Conservation (phyloP, 192 early-diverging fungal genomes). For the Cetraspora pellucida region DNA sequence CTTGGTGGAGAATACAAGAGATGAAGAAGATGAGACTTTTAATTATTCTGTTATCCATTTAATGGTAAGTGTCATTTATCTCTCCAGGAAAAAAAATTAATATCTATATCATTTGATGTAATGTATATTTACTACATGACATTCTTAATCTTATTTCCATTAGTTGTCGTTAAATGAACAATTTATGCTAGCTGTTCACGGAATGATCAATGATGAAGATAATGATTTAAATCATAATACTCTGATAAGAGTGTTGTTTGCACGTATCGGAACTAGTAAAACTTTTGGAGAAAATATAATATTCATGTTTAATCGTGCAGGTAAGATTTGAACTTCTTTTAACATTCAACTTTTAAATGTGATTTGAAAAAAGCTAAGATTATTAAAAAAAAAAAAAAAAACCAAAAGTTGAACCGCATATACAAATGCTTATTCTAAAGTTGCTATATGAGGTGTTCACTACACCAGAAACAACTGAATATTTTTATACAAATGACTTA, state of each 20-base stretch:
- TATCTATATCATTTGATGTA: background rate
- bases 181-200: conserved; percentile 53
- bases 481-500: conserved; percentile 93
- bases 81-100: background rate
- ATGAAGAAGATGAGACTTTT: conserved; percentile 55
- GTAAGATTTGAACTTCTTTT: conserved; percentile 41
- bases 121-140: background rate
- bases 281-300: conserved; percentile 89
- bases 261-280: conserved; percentile 63
- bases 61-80: conserved; percentile 30
- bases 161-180: conserved; percentile 69
- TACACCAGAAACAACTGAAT: conserved; percentile 58
- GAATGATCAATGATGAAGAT: conserved; percentile 32
- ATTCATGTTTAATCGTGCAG: conserved; percentile 89
- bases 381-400: no score
- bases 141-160: background rate
- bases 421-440: conserved; percentile 65
- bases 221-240: conserved; percentile 49
- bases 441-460: conserved; percentile 75
- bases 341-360: background rate
- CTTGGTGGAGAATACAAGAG: conserved; percentile 60
- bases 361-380: background rate
- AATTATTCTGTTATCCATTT: conserved; percentile 59
- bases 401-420: conserved; percentile 56
- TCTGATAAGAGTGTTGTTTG: conserved; percentile 51